Conservation (phyloP, 495 filamentous ascomycete genomes). For the Penicillium coprophilum region DNA sequence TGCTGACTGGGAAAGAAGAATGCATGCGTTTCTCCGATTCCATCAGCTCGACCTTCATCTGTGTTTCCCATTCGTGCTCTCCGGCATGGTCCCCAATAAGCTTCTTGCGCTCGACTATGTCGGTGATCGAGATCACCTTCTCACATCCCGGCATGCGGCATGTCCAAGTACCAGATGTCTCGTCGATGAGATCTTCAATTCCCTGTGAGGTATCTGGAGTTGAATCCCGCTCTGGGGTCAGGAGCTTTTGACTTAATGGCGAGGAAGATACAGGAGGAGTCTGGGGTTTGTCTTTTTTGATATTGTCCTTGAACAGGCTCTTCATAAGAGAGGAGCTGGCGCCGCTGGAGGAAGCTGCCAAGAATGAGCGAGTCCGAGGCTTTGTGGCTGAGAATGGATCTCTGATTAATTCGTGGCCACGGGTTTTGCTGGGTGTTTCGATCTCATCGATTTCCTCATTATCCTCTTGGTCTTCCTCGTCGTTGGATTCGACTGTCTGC, state of each 20-base stretch:
- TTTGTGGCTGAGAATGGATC: constrained; percentile 44
- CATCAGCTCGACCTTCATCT: constrained; percentile 59
- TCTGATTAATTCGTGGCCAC: constrained; percentile 42
- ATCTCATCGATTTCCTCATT: constrained; percentile 42
- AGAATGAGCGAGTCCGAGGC: constrained; percentile 34
- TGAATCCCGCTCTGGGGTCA: constrained; percentile 30
- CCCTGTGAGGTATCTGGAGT: constrained; percentile 32
- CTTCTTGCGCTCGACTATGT: constrained; percentile 54
- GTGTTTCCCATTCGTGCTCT: constrained; percentile 62
- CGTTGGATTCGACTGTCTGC: constrained; percentile 32
- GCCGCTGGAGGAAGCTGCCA: constrained; percentile 30
- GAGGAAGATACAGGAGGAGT: constrained; percentile 27
- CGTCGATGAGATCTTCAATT: constrained; percentile 13
- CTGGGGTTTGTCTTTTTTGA: constrained; percentile 27
- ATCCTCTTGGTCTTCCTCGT: constrained; percentile 39
- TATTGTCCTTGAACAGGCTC: constrained; percentile 36
- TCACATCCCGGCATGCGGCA: constrained; percentile 69
- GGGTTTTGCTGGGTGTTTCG: constrained; percentile 48
- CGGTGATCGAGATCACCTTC: constrained; percentile 59
- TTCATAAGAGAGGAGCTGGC: constrained; percentile 36
- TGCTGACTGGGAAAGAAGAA: constrained; percentile 37
- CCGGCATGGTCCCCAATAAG: constrained; percentile 64
- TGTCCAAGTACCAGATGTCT: constrained; percentile 64
- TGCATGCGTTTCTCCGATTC: constrained; percentile 48
- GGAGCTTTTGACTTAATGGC: constrained; percentile 7